Percentiles rank a stretch among this genome's conserved stretches.
These are phyloP conservation scores for Moesziomyces globuligerus DNA, from an alignment of 1,284 basidiomycete species.

Conservation along the genomic window DNA sequence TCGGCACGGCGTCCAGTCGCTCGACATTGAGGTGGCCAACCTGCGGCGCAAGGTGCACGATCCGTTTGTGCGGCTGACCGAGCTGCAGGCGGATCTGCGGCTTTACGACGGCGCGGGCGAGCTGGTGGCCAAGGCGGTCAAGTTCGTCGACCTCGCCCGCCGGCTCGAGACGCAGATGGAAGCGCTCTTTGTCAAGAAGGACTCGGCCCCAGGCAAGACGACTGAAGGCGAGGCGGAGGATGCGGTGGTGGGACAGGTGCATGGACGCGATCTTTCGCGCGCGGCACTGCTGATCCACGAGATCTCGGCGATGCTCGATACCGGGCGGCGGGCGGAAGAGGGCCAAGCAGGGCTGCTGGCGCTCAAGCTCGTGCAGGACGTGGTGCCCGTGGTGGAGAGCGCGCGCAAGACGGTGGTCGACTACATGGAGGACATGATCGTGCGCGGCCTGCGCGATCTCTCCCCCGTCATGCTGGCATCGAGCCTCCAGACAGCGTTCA, in stretches of 20 bases:
- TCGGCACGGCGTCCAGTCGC: conserved; percentile 4
- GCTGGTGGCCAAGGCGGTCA: conserved; percentile 20
- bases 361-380: conserved; percentile 35
- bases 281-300: conserved; percentile 49
- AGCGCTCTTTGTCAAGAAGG: conserved; percentile 21
- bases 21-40: conserved; percentile 21
- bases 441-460: conserved; percentile 53
- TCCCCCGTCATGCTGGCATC: conserved; percentile 78
- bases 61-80: conserved; percentile 17
- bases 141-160: conserved; percentile 35
- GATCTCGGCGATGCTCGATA: conserved; percentile 16
- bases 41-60: conserved; percentile 23
- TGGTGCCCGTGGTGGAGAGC: conserved; percentile 35
- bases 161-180: conserved; percentile 52
- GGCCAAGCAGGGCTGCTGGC: conserved; percentile 57
- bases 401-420: conserved; percentile 45
- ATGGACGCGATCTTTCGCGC: conserved; percentile 45
- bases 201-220: not conserved
- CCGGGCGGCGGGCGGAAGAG: not conserved
- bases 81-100: conserved; percentile 17
- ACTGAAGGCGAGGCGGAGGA: conserved; percentile 22
- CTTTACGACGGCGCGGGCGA: conserved; percentile 22
- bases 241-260: conserved; percentile 37
- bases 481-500: conserved; percentile 92
- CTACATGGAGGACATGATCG: conserved; percentile 62